A percentile compares a stretch with the other conserved stretches of the same genome.
Conservation (phyloP, 2,329 filamentous ascomycete genomes). For the Alternaria metachromatica region DNA sequence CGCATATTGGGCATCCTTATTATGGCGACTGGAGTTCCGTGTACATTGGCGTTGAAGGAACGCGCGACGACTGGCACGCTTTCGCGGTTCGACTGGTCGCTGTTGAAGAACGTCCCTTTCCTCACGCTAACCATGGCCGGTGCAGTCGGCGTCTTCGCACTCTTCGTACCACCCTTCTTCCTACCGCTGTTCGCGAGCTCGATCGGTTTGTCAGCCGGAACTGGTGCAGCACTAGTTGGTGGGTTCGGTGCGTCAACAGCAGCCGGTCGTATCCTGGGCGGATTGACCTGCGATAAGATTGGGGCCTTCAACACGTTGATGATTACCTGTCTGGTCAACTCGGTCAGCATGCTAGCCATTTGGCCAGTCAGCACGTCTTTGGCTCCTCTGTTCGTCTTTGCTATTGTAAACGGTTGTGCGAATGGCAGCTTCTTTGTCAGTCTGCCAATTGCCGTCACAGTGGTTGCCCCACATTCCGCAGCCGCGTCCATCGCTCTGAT, state of each 20-base stretch:
- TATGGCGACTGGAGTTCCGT: slow-evolving; percentile 31
- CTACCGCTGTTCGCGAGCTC: not conserved
- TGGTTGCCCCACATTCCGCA: not conserved
- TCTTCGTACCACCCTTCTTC: slow-evolving; percentile 30
- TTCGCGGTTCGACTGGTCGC: slow-evolving; percentile 32
- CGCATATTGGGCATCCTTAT: not conserved
- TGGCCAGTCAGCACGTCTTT: slow-evolving; percentile 35
- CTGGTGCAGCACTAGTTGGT: slow-evolving; percentile 22
- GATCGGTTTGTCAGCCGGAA: not conserved
- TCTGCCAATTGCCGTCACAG: slow-evolving; percentile 33
- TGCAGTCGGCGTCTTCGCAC: slow-evolving; percentile 33
- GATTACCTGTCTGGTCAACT: slow-evolving; percentile 33
- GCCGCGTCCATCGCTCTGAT: not conserved
- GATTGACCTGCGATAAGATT: slow-evolving; percentile 38
- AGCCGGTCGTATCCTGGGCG: slow-evolving; percentile 32
- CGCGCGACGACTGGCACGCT: slow-evolving; percentile 33
- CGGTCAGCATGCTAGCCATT: slow-evolving; percentile 38
- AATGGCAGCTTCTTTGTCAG: slow-evolving; percentile 39
- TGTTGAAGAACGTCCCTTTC: slow-evolving; percentile 24
- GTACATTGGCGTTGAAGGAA: slow-evolving; percentile 30
- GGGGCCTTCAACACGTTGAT: slow-evolving; percentile 42
- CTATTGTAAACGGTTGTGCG: slow-evolving; percentile 34
- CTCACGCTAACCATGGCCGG: slow-evolving; percentile 35
- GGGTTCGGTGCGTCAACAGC: slow-evolving; percentile 38
- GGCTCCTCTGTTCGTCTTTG: slow-evolving; percentile 31